Base-by-base conservation (phyloP, 805 yeast genomes). In the Myxozyma mucilagina region DNA sequence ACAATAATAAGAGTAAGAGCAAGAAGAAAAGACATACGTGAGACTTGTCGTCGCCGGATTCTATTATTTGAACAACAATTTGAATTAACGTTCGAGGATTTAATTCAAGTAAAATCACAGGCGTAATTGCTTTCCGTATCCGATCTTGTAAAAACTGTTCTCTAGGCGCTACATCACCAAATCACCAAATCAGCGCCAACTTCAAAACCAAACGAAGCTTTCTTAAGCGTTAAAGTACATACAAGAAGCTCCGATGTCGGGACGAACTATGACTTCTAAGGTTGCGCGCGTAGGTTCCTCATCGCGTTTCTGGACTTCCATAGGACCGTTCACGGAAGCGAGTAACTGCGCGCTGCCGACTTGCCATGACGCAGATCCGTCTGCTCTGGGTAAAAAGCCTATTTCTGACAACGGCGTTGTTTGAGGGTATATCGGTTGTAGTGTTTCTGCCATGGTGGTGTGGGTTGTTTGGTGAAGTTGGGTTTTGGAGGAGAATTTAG, bases 281-380 rank as follows among this genome's bases (percentile, higher is more conserved):
- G 89, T 85, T 14, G 93, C 87, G 48, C 80, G 78, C 14, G 88
- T 86, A 10, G 97, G 97, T 38, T 86, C 73, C 72, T 93, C 98
- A 71, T 91, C 96, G 67, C 93, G 82, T 13, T 84, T 74, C 71
- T 86, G 87, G 10, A 90, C 86, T 69, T 93, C 97, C 35, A 93
- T 81, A 0, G 99, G 99, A 0, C 99, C 99, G 0, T 92, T 82
- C 0, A 93, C 92, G 0, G 97, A 85, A 47, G 87, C 84, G 1
- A 92, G 74, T 2, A 88, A 85, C 16, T 59, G 53, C 11, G 68
- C 51, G 4, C 43, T 18, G 24, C 68, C 68, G 34, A 53, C 55
- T 13, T 34, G 43, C 65, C 65, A 63, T 18, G 59, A 43, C 10
- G 67, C 64, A 3, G 67, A 63, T 14, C 67, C 67, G 42, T 61